A percentile compares a stretch with the other conserved stretches of the same genome.
Evolutionary conservation across 352 stramenopile genomes (phyloP).

Genomic region (Globisporangium iwayamae): DNA sequence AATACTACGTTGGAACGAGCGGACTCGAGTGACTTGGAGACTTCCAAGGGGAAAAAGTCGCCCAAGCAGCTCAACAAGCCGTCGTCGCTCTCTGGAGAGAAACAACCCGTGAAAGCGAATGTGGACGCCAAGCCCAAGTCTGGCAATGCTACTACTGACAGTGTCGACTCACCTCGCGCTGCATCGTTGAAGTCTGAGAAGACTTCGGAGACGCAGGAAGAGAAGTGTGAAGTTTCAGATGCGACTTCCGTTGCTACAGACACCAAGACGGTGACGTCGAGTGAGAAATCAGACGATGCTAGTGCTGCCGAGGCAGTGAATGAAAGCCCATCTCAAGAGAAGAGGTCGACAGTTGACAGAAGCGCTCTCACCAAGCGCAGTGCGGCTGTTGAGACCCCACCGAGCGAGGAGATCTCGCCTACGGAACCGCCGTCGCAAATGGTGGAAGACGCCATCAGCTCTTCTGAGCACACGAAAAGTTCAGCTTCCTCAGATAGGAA

Average conservation of each 20-base stretch:
- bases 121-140: slow-evolving; percentile 2
- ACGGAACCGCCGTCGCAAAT: slow-evolving; percentile 7
- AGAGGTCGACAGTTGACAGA: background rate
- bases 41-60: slow-evolving; percentile 15
- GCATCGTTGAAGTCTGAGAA: background rate
- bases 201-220: background rate
- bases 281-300: background rate
- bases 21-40: slow-evolving; percentile 16
- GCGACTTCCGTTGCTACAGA: background rate
- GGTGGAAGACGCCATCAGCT: background rate
- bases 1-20: background rate
- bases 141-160: background rate
- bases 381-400: background rate
- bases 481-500: slow-evolving; percentile 21
- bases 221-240: background rate
- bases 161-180: background rate
- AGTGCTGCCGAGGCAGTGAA: background rate
- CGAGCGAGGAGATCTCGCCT: slow-evolving; percentile 16
- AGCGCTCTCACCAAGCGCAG: background rate
- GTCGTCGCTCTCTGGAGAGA: slow-evolving; percentile 1
- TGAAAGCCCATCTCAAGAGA: background rate
- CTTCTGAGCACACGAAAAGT: background rate
- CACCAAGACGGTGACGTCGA: background rate
- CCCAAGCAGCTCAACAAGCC: slow-evolving; percentile 14
- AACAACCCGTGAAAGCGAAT: background rate